Conservation (phyloP, 768 basidiomycete species). For the Phylloporus sp. region DNA sequence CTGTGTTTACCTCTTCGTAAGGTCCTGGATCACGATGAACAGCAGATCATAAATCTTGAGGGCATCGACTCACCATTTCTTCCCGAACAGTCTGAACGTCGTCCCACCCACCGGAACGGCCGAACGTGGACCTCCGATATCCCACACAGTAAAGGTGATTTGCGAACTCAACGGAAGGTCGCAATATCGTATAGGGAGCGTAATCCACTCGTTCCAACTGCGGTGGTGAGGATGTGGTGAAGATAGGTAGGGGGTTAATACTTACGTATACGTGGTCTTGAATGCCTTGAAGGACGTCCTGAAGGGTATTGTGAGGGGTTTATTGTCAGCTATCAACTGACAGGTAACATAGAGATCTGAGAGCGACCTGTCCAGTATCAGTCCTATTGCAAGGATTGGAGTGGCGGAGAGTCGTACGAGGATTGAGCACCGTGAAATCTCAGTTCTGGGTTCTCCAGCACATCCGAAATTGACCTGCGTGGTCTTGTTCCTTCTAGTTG, state of each 20-base stretch:
- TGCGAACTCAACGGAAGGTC: conserved; percentile 89
- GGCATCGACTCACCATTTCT: conserved; percentile 65
- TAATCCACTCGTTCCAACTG: conserved; percentile 96
- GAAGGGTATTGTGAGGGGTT: conserved; percentile 87
- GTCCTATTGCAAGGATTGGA: conserved; percentile 10
- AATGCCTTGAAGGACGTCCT: conserved; percentile 92
- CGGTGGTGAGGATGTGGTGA: background rate
- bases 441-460: conserved; percentile 79
- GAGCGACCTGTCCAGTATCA: conserved; percentile 54
- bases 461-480: conserved; percentile 67
- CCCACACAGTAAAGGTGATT: conserved; percentile 93
- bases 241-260: background rate
- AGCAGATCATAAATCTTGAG: background rate
- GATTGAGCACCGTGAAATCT: conserved; percentile 81
- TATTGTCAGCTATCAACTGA: conserved; percentile 90
- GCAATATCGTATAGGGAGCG: conserved; percentile 87
- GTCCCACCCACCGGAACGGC: conserved; percentile 87
- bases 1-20: conserved; percentile 90
- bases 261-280: conserved; percentile 75
- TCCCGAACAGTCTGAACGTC: conserved; percentile 86
- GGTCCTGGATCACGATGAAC: conserved; percentile 50
- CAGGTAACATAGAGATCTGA: conserved; percentile 94
- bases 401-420: conserved; percentile 41
- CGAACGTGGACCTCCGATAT: conserved; percentile 79
- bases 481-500: conserved; percentile 82